phyloP scores from a whole-genome alignment of 345 rosid genomes.

The Conringia planisiliqua region DNA sequence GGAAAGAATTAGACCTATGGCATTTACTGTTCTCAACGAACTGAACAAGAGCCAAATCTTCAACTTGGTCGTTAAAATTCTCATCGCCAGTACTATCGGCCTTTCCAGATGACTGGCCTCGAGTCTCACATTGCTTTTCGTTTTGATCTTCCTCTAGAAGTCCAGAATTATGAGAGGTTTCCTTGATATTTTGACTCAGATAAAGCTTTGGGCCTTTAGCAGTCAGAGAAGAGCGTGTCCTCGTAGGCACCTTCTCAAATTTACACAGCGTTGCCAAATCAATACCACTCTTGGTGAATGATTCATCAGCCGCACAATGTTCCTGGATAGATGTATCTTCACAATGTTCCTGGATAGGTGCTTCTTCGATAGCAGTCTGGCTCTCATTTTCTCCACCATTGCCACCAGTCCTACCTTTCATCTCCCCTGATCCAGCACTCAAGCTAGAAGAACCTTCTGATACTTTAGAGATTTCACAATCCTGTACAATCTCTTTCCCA shows the following conservation, averaged over 20 bases:
- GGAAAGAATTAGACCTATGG: conserved; percentile 61
- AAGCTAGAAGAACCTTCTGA: conserved; percentile 36
- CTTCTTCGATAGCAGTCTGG: conserved; percentile 39
- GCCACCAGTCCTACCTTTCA: conserved; percentile 38
- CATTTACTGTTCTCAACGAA: conserved; percentile 44
- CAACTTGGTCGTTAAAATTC: conserved; percentile 35
- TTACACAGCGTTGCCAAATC: conserved; percentile 70
- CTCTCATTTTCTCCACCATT: conserved; percentile 37
- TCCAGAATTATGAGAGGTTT: conserved; percentile 38
- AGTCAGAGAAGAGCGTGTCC: conserved; percentile 71
- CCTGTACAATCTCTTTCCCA: conserved; percentile 39
- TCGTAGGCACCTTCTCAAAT: conserved; percentile 81
- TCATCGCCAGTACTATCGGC: conserved; percentile 39
- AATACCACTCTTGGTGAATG: conserved; percentile 40
- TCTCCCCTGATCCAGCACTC: conserved; percentile 43
- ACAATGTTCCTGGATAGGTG: conserved; percentile 14
- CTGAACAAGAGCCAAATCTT: conserved; percentile 35
- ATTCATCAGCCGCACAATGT: conserved; percentile 30
- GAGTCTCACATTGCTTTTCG: conserved; percentile 31
- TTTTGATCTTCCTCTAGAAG: conserved; percentile 34
- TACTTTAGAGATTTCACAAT: conserved; percentile 46
- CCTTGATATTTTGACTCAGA: conserved; percentile 37
- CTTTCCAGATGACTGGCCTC: conserved; percentile 37
- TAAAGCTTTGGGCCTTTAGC: conserved; percentile 41
- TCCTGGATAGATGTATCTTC: conserved; percentile 31